Evolutionary conservation across 345 rosid species (phyloP).

Genomic region (Stellera chamaejasme): DNA sequence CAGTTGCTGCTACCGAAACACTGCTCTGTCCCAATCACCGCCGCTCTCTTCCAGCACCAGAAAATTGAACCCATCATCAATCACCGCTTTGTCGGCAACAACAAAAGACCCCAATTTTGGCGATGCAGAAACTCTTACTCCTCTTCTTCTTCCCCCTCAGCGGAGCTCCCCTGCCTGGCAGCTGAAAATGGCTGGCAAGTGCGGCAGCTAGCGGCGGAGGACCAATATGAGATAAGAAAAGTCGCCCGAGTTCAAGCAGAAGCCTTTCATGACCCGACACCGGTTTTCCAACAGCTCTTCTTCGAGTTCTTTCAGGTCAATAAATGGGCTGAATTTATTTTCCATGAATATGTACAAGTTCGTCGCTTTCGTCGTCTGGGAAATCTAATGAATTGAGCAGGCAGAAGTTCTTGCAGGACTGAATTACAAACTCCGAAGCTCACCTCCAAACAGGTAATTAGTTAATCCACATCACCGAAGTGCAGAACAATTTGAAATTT

Average conservation of each 20-base stretch:
- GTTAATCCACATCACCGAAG: neutral
- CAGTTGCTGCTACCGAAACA: too few relatives aligned
- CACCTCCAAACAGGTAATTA: conserved; percentile 60
- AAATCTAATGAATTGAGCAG: conserved; percentile 21
- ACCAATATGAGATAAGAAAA: conserved; percentile 40
- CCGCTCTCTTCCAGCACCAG: too few relatives aligned
- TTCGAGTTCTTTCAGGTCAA: conserved; percentile 68
- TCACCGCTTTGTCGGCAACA: too few relatives aligned
- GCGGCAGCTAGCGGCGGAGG: conserved; percentile 41
- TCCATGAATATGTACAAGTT: too few relatives aligned
- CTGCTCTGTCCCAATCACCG: too few relatives aligned
- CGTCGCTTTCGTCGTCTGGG: too few relatives aligned
- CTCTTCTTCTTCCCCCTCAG: too few relatives aligned
- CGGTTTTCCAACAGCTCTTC: conserved; percentile 61
- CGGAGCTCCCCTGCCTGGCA: conserved; percentile 28
- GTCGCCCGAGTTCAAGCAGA: conserved; percentile 70
- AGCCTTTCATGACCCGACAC: conserved; percentile 64
- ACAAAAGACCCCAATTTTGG: too few relatives aligned
- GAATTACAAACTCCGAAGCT: conserved; percentile 67
- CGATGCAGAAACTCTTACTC: too few relatives aligned
- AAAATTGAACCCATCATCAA: too few relatives aligned
- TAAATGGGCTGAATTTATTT: neutral
- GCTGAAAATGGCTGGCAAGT: conserved; percentile 65
- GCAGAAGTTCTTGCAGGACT: conserved; percentile 84
- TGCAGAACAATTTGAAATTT: neutral